Conservation (phyloP, 1,284 basidiomycete genomes). For the Ceratobasidium theobromae region DNA sequence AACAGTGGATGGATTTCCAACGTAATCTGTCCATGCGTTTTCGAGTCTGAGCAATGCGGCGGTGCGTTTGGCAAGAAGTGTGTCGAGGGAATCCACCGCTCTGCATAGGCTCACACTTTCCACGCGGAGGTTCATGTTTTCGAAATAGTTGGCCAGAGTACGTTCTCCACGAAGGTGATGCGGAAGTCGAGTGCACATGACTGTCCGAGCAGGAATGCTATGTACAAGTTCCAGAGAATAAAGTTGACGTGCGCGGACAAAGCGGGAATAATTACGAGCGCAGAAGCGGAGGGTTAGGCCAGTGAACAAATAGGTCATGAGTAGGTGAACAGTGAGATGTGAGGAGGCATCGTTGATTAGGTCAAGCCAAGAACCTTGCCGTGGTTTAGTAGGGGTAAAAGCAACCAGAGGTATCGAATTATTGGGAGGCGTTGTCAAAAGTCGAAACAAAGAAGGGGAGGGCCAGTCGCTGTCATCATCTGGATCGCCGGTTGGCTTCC, state of each 20-base stretch:
- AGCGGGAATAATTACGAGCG: slow-evolving; percentile 85
- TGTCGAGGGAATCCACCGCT: slow-evolving; percentile 74
- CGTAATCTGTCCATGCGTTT: slow-evolving; percentile 81
- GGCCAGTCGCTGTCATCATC: slow-evolving; percentile 56
- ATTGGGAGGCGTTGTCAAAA: slow-evolving; percentile 32
- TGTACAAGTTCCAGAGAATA: slow-evolving; percentile 93
- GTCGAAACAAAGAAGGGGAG: slow-evolving; percentile 39
- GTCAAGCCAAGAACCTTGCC: slow-evolving; percentile 63
- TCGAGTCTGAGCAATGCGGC: slow-evolving; percentile 78
- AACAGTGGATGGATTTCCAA: slow-evolving; percentile 87
- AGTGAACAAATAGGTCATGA: slow-evolving; percentile 94
- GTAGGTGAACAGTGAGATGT: slow-evolving; percentile 82
- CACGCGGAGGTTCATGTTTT: slow-evolving; percentile 75
- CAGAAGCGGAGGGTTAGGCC: slow-evolving; percentile 81
- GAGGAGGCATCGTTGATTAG: slow-evolving; percentile 83
- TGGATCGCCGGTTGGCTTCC: slow-evolving; percentile 57
- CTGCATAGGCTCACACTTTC: slow-evolving; percentile 90
- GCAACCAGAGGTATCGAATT: slow-evolving; percentile 3
- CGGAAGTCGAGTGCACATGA: slow-evolving; percentile 84
- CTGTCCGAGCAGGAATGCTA: slow-evolving; percentile 89
- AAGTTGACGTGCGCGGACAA: slow-evolving; percentile 88
- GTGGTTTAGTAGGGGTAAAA: slow-evolving; percentile 31
- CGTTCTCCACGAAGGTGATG: slow-evolving; percentile 80
- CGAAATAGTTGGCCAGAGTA: slow-evolving; percentile 90
- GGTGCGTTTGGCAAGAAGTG: slow-evolving; percentile 75